Evolutionary conservation across 495 filamentous ascomycete genomes (phyloP), one percentile per base, ranked within the genome.

Genomic region (Physcia stellaris): DNA sequence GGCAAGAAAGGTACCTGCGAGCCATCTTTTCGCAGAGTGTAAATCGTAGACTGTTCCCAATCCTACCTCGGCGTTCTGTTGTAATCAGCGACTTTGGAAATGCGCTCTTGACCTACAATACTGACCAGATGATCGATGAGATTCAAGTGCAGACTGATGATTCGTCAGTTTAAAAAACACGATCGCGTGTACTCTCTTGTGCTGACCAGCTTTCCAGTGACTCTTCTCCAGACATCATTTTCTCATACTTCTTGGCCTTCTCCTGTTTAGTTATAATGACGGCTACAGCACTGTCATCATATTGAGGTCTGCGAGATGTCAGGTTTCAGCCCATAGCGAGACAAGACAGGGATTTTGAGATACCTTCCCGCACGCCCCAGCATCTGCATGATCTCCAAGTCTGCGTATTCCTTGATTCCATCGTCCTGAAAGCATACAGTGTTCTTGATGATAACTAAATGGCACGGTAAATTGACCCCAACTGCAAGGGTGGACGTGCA

Each of bases 311-410:
- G 12, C 1, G 29, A 3, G 19, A 5, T 24, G 1, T 41, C 32
- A 42, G 40, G n/a, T n/a, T n/a, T n/a, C n/a, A n/a, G n/a, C n/a
- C n/a, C n/a, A n/a, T n/a, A n/a, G n/a, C n/a, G n/a, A n/a, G n/a
- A n/a, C n/a, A n/a, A n/a, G n/a, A n/a, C n/a, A n/a, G n/a, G n/a
- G n/a, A n/a, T n/a, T n/a, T n/a, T n/a, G 3, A 33, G 12, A 29
- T 32, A 50, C 48, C 90, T 68, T 0, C 90, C 90, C 24, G 90
- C 88, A 35, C 90, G 78, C 17, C 90, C 90, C 21, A 96, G 70
- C 90, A 98, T 98, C 53, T 98, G 90, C 84, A 94, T 95, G 43
- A 98, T 72, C 47, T 98, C 90, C 13, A 98, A 62, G 53, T 95
- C 87, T 0, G 83, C 76, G 47, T 90, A 94, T 53, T 98, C 86